A percentile compares a stretch with the other conserved stretches of the same genome.
Evolutionary conservation across 345 rosid genomes (phyloP).

Genomic region (Euphorbia pulcherrima): DNA sequence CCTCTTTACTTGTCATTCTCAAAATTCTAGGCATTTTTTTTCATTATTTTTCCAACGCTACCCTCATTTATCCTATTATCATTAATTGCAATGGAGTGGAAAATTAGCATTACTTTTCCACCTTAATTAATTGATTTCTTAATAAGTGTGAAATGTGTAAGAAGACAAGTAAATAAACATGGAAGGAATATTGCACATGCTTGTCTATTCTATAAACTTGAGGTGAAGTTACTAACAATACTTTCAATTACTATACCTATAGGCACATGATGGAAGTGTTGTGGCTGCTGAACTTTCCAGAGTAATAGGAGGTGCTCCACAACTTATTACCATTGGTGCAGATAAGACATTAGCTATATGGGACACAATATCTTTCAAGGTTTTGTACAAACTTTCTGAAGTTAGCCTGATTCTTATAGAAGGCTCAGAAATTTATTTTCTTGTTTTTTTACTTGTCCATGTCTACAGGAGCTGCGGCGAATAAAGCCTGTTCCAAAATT

Average conservation of each 20-base stretch:
- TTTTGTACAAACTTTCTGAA: conserved; percentile 22
- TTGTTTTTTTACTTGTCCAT: neutral
- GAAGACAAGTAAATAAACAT: too few relatives aligned
- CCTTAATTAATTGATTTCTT: too few relatives aligned
- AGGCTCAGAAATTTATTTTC: conserved; percentile 2
- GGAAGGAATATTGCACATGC: neutral
- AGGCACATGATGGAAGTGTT: conserved; percentile 99
- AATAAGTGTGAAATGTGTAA: too few relatives aligned
- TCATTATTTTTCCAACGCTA: too few relatives aligned
- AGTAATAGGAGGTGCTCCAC: conserved; percentile 94
- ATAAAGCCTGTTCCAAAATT: conserved; percentile 94
- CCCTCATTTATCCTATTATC: too few relatives aligned
- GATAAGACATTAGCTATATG: conserved; percentile 97
- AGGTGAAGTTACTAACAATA: neutral
- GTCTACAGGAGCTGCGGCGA: conserved; percentile 76
- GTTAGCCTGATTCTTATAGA: conserved; percentile 6
- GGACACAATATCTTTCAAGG: conserved; percentile 99
- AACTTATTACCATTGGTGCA: conserved; percentile 92
- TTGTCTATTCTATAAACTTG: neutral
- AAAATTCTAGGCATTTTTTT: too few relatives aligned
- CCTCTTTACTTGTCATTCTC: too few relatives aligned
- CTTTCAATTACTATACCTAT: neutral
- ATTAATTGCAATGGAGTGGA: too few relatives aligned
- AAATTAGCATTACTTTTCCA: too few relatives aligned
- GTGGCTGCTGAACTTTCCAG: conserved; percentile 92